A percentile compares a stretch with the other conserved stretches of the same genome.
Evolutionary conservation across 2,329 filamentous ascomycete species (phyloP).

Genomic region (Colletotrichum sp.): DNA sequence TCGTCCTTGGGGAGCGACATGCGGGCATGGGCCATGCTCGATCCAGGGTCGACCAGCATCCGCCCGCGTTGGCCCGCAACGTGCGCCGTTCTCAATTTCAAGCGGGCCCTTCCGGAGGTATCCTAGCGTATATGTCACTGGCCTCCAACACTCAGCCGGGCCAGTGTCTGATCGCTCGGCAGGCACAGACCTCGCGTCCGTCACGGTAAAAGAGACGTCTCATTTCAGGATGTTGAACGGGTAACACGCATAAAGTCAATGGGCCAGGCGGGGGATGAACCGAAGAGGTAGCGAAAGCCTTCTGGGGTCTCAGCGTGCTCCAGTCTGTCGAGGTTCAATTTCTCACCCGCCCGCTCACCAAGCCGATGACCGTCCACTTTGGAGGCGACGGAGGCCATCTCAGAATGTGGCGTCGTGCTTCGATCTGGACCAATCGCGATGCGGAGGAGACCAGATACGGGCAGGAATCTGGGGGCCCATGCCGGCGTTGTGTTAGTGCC

Average conservation of each 20-base stretch:
- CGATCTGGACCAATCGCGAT: not conserved
- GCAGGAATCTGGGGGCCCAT: not conserved
- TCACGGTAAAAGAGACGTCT: not conserved
- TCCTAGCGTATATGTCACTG: not conserved
- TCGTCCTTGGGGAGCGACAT: not conserved
- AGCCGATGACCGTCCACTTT: not conserved
- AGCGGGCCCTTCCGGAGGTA: constrained; percentile 18
- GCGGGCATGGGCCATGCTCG: not conserved
- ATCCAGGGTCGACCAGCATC: constrained; percentile 12
- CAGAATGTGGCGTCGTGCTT: not conserved
- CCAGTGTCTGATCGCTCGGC: constrained; percentile 17
- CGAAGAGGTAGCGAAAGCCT: not conserved
- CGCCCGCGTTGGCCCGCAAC: constrained; percentile 20
- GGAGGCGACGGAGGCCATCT: not conserved
- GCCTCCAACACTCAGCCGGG: not conserved
- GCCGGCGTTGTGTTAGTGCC: not conserved
- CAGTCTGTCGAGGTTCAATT: not conserved
- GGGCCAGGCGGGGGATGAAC: not conserved
- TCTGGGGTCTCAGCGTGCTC: not conserved
- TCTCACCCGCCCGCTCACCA: not conserved
- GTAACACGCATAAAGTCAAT: constrained; percentile 1
- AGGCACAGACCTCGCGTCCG: constrained; percentile 9
- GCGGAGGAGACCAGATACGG: not conserved
- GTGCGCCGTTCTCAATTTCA: constrained; percentile 18
- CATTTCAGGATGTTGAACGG: not conserved